phyloP scores from a whole-genome alignment of 2,329 filamentous ascomycete species.

The Huntiella moniliformis region DNA sequence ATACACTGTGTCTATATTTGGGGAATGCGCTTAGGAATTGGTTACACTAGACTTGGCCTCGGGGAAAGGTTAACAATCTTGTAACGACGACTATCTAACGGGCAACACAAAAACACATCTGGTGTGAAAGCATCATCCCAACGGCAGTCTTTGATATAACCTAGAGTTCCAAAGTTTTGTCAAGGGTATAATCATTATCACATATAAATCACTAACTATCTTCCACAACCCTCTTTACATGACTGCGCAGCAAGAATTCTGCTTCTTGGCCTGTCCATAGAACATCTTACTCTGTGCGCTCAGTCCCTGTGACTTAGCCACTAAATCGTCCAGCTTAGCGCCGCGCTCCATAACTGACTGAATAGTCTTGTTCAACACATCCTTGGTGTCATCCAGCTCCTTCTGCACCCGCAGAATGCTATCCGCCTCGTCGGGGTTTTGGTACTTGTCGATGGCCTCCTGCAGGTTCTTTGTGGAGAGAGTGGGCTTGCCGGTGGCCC shows the following conservation, averaged over 20 bases:
- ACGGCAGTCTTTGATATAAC: too few species aligned
- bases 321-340: slow-evolving; percentile 89
- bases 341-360: slow-evolving; percentile 72
- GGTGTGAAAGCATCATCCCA: too few species aligned
- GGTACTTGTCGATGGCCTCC: slow-evolving; percentile 56
- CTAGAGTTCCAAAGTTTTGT: too few species aligned
- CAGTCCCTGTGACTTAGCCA: slow-evolving; percentile 80
- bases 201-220: too few species aligned
- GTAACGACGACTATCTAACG: too few species aligned
- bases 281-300: slow-evolving; percentile 96
- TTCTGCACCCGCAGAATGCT: slow-evolving; percentile 91
- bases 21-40: too few species aligned
- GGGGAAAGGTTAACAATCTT: too few species aligned
- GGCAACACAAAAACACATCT: too few species aligned
- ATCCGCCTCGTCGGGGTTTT: slow-evolving; percentile 76
- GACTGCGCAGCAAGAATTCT: slow-evolving; percentile 56
- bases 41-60: too few species aligned
- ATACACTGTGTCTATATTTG: too few species aligned
- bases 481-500: slow-evolving; percentile 33
- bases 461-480: slow-evolving; percentile 55
- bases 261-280: slow-evolving; percentile 71
- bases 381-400: slow-evolving; percentile 94
- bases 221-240: slow-evolving; percentile 30
- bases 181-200: too few species aligned
- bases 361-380: slow-evolving; percentile 92